Evolutionary conservation across 2,329 filamentous ascomycete genomes (phyloP).

Genomic region (Sclerotinia spermophila): DNA sequence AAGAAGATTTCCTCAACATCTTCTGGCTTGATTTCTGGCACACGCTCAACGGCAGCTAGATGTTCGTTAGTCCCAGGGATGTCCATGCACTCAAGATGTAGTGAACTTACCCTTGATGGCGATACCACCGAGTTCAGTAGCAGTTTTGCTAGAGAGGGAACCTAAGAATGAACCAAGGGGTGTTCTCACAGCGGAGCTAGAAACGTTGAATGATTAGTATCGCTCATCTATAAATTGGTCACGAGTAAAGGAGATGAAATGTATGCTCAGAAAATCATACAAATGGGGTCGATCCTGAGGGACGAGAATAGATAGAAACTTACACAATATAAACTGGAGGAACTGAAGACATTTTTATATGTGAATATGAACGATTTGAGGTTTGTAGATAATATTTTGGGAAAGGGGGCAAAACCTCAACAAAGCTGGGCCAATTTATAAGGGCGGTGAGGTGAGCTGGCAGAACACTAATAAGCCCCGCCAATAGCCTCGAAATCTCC

Average conservation of each 20-base stretch:
- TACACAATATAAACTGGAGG: conserved; percentile 89
- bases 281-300: not conserved
- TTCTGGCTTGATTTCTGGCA: conserved; percentile 79
- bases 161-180: conserved; percentile 93
- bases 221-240: not conserved
- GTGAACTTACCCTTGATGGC: conserved; percentile 76
- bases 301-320: not conserved
- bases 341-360: conserved; percentile 66
- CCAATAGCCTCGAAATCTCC: not conserved
- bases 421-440: conserved; percentile 6
- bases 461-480: not conserved
- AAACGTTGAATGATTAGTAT: not conserved
- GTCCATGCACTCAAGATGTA: not conserved
- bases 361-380: not conserved
- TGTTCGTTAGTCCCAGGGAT: not conserved
- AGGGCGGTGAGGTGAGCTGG: not conserved
- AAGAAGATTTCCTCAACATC: conserved; percentile 97
- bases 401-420: not conserved
- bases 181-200: conserved; percentile 71
- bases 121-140: conserved; percentile 80
- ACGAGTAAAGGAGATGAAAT: not conserved
- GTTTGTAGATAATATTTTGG: conserved; percentile 4
- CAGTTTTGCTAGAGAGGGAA: conserved; percentile 82
- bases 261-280: not conserved
- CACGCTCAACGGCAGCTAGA: conserved; percentile 74